These are phyloP conservation scores for Colletotrichum noveboracense DNA, from an alignment of 2,329 filamentous ascomycete species.

Conservation along the genomic window DNA sequence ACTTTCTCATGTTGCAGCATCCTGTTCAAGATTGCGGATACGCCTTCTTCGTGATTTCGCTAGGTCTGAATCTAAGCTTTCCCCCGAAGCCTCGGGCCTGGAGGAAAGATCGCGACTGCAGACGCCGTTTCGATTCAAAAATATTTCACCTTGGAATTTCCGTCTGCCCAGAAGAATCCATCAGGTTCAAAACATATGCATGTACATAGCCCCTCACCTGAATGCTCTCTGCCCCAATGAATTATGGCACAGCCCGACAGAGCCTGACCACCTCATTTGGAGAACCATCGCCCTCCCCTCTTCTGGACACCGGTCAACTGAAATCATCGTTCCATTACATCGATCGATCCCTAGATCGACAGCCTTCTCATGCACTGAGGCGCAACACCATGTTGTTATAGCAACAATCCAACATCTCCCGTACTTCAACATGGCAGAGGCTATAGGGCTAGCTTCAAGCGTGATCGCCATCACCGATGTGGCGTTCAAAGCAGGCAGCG, in stretches of 20 bases:
- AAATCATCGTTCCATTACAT: too few relatives aligned
- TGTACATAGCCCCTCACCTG: neutral
- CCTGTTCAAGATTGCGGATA: too few relatives aligned
- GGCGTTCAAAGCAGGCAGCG: neutral
- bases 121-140: too few relatives aligned
- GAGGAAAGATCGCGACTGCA: too few relatives aligned
- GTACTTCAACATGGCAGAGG: neutral
- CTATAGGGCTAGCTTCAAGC: neutral
- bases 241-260: neutral
- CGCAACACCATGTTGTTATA: fast-evolving
- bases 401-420: fast-evolving
- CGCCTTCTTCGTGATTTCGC: too few relatives aligned
- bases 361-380: too few relatives aligned
- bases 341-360: fast-evolving
- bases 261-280: neutral
- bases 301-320: too few relatives aligned
- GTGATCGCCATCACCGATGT: neutral
- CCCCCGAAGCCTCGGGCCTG: too few relatives aligned
- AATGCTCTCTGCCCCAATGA: neutral
- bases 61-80: too few relatives aligned
- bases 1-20: too few relatives aligned
- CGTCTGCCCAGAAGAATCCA: fast-evolving
- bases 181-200: too few relatives aligned
- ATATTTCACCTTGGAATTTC: too few relatives aligned
- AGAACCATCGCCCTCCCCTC: fast-evolving